Conservation (phyloP, 208 protist genomes). For the Wallacemonas rigidus region DNA sequence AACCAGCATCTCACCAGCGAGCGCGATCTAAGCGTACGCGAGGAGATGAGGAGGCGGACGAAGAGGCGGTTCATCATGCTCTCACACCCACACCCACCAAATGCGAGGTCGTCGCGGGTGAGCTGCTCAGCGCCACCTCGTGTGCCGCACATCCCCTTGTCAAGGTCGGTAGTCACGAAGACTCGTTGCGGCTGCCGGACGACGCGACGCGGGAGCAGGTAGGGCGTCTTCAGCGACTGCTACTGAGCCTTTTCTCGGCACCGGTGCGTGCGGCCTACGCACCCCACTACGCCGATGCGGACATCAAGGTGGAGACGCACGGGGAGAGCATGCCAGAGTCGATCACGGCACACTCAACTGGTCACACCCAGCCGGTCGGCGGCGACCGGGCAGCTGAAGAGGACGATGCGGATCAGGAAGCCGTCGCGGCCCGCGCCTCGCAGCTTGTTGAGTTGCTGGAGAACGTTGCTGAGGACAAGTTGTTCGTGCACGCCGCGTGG, state of each 20-base stretch:
- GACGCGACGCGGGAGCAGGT: slow-evolving; percentile 1
- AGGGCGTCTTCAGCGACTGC: slow-evolving; percentile 1
- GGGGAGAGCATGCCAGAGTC: background rate
- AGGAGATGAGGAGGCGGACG: too few relatives aligned
- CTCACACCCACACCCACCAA: too few relatives aligned
- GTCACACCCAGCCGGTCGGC: background rate
- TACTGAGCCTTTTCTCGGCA: slow-evolving; percentile 12
- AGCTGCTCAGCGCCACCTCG: too few relatives aligned
- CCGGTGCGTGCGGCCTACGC: background rate
- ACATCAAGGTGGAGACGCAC: background rate
- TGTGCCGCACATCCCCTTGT: too few relatives aligned
- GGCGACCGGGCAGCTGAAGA: background rate
- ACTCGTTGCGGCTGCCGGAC: background rate
- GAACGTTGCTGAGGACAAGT: slow-evolving; percentile 47
- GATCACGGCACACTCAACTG: too few relatives aligned
- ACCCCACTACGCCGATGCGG: background rate
- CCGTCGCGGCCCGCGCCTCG: background rate
- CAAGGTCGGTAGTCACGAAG: background rate
- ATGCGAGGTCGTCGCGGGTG: too few relatives aligned
- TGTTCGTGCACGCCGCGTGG: slow-evolving; percentile 50
- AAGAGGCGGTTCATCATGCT: too few relatives aligned
- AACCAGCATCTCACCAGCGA: too few relatives aligned
- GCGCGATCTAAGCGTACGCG: too few relatives aligned
- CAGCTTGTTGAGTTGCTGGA: slow-evolving; percentile 16
- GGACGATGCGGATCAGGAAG: slow-evolving; percentile 9